Conservation (phyloP, 257 asterid species). For the Plantago ovata region DNA sequence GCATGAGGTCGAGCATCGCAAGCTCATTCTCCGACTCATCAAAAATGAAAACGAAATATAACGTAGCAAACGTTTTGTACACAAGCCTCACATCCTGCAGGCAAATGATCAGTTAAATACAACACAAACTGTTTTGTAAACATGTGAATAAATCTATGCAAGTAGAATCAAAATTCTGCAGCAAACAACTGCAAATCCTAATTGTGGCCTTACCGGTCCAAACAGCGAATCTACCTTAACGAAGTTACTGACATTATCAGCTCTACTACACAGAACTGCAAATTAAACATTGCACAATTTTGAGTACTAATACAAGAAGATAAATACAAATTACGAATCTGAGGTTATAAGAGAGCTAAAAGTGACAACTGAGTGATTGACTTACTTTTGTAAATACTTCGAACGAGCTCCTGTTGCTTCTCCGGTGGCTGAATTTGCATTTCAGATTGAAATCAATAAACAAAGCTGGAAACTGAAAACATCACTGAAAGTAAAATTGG, state of each 20-base stretch:
- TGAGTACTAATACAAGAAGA: slow-evolving; percentile 6
- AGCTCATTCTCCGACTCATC: slow-evolving; percentile 89
- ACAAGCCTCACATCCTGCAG: slow-evolving; percentile 84
- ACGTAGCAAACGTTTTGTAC: slow-evolving; percentile 82
- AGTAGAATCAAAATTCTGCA: background rate
- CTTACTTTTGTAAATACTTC: slow-evolving; percentile 73
- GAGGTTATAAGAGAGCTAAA: background rate
- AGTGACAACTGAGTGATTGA: background rate
- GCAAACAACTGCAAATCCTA: slow-evolving; percentile 17
- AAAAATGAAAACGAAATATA: slow-evolving; percentile 75
- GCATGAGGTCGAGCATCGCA: slow-evolving; percentile 98
- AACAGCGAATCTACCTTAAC: slow-evolving; percentile 72
- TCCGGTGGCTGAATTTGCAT: slow-evolving; percentile 59
- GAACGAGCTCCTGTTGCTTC: slow-evolving; percentile 90
- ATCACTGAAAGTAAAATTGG: background rate
- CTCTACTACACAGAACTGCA: slow-evolving; percentile 83
- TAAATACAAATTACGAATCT: background rate
- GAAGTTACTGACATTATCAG: slow-evolving; percentile 80
- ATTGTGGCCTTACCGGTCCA: slow-evolving; percentile 54
- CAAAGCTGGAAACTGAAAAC: background rate
- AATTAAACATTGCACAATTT: background rate
- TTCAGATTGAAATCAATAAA: slow-evolving; percentile 21
- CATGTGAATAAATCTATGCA: background rate
- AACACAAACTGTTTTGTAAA: no score
- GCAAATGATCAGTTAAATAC: slow-evolving; percentile 4